Conservation (phyloP, 768 basidiomycete genomes). For the Pleurotus cornucopiae region DNA sequence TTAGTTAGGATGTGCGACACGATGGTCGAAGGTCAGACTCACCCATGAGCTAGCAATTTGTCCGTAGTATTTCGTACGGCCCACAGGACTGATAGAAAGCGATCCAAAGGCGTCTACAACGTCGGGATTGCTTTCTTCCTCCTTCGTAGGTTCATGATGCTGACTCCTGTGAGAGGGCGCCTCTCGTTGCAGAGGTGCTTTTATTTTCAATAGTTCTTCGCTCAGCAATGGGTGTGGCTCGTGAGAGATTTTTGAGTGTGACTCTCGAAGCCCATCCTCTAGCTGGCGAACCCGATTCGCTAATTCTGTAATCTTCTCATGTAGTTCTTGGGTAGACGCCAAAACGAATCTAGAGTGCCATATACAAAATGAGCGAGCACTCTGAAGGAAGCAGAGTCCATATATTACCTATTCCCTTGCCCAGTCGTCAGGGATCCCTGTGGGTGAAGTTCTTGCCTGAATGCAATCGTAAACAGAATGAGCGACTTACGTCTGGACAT, state of each 20-base stretch:
- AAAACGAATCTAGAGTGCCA: slow-evolving; percentile 57
- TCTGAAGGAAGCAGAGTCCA: background rate
- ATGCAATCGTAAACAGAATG: slow-evolving; percentile 12
- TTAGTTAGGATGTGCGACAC: slow-evolving; percentile 12
- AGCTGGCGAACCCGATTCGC: slow-evolving; percentile 71
- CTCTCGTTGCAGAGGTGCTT: slow-evolving; percentile 73
- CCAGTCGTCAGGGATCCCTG: slow-evolving; percentile 78
- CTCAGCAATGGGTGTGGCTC: slow-evolving; percentile 65
- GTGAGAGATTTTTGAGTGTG: slow-evolving; percentile 53
- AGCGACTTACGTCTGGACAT: slow-evolving; percentile 65
- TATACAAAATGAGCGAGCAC: background rate
- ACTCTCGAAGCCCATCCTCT: slow-evolving; percentile 62
- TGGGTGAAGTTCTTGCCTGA: slow-evolving; percentile 4
- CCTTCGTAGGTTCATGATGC: slow-evolving; percentile 37
- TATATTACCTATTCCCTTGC: slow-evolving; percentile 67
- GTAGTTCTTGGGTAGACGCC: slow-evolving; percentile 75
- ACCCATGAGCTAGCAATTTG: slow-evolving; percentile 78
- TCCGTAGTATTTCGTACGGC: slow-evolving; percentile 73
- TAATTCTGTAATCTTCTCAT: slow-evolving; percentile 77
- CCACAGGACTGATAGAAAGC: slow-evolving; percentile 66
- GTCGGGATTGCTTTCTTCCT: slow-evolving; percentile 63
- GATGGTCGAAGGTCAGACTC: slow-evolving; percentile 20
- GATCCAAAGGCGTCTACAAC: slow-evolving; percentile 80
- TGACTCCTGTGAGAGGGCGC: slow-evolving; percentile 37
- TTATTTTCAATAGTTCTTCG: slow-evolving; percentile 71